phyloP scores from a whole-genome alignment of 805 yeast genomes.

The Cyberlindnera xishuangbannaensis region DNA sequence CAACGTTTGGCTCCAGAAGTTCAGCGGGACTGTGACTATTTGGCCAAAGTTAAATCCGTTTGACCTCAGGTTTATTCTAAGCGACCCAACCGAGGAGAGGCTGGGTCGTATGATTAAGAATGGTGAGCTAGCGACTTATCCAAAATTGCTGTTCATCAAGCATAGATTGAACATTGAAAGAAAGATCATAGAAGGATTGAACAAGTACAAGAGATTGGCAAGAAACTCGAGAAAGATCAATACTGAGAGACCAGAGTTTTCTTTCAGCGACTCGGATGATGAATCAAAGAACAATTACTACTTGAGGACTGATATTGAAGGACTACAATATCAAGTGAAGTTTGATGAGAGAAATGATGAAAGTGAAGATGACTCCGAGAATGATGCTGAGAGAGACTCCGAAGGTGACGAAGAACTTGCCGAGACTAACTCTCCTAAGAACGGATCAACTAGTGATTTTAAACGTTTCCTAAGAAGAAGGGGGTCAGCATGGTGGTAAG shows the following conservation, averaged over 20 bases:
- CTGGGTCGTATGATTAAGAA: conserved; percentile 48
- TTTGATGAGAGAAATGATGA: conserved; percentile 11
- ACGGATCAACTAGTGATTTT: too few species aligned
- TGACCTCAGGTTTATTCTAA: conserved; percentile 59
- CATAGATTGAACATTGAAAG: conserved; percentile 64
- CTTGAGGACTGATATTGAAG: conserved; percentile 4
- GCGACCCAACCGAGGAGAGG: conserved; percentile 61
- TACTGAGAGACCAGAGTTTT: background rate
- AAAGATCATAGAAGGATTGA: conserved; percentile 49
- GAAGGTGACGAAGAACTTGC: too few species aligned
- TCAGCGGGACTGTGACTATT: conserved; percentile 69
- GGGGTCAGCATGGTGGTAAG: conserved; percentile 1
- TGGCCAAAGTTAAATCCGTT: conserved; percentile 60
- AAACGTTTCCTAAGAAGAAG: conserved; percentile 1
- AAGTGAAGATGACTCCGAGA: conserved; percentile 7
- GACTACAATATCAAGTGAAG: conserved; percentile 13
- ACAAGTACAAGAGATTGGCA: conserved; percentile 16
- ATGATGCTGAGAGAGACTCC: conserved; percentile 12
- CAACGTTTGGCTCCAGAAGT: conserved; percentile 65
- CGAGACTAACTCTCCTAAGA: too few species aligned
- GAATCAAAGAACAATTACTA: conserved; percentile 2
- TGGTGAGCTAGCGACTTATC: conserved; percentile 64
- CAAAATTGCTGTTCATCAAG: conserved; percentile 57
- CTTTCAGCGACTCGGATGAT: conserved; percentile 11
- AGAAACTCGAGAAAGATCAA: too few species aligned